phyloP scores from a whole-genome alignment of 805 yeast species.

The Saccharomycopsis synnaedendra region DNA sequence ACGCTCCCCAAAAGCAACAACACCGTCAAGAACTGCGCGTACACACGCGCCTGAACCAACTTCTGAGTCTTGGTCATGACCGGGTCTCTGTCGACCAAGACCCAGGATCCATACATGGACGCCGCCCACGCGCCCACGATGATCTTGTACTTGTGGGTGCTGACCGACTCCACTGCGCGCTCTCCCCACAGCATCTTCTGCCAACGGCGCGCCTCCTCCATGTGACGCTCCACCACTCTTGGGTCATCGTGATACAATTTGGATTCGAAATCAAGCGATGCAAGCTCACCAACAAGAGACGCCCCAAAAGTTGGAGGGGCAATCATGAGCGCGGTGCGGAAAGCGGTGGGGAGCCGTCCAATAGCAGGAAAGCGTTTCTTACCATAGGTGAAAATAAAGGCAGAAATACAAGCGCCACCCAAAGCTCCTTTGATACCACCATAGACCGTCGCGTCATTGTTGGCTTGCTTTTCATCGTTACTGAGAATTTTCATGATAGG shows the following conservation, averaged over 20 bases:
- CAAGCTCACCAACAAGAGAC: slow-evolving; percentile 59
- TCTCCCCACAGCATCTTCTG: slow-evolving; percentile 35
- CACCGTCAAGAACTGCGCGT: slow-evolving; percentile 77
- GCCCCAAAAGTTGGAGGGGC: slow-evolving; percentile 55
- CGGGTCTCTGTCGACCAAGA: slow-evolving; percentile 57
- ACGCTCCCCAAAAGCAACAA: slow-evolving; percentile 58
- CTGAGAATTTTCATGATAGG: slow-evolving; percentile 51
- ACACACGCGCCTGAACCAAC: slow-evolving; percentile 82
- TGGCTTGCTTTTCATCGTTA: slow-evolving; percentile 57
- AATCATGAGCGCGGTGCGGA: slow-evolving; percentile 54
- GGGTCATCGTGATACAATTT: slow-evolving; percentile 40
- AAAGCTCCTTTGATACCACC: slow-evolving; percentile 56
- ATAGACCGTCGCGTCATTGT: slow-evolving; percentile 40
- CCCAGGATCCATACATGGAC: slow-evolving; percentile 74
- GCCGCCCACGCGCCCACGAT: slow-evolving; percentile 72
- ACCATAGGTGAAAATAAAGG: slow-evolving; percentile 40
- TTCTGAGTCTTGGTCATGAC: slow-evolving; percentile 68
- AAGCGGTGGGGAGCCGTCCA: slow-evolving; percentile 37
- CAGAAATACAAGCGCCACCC: slow-evolving; percentile 46
- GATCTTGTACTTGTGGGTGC: slow-evolving; percentile 51
- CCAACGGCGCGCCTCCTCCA: slow-evolving; percentile 43
- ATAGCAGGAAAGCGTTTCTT: slow-evolving; percentile 36
- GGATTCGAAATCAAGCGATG: slow-evolving; percentile 56
- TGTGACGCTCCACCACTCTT: slow-evolving; percentile 25
- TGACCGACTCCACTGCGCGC: slow-evolving; percentile 35